These are phyloP conservation scores for Backusella tarrabulga DNA, from an alignment of 192 early-diverging fungal species.

Conservation along the genomic window DNA sequence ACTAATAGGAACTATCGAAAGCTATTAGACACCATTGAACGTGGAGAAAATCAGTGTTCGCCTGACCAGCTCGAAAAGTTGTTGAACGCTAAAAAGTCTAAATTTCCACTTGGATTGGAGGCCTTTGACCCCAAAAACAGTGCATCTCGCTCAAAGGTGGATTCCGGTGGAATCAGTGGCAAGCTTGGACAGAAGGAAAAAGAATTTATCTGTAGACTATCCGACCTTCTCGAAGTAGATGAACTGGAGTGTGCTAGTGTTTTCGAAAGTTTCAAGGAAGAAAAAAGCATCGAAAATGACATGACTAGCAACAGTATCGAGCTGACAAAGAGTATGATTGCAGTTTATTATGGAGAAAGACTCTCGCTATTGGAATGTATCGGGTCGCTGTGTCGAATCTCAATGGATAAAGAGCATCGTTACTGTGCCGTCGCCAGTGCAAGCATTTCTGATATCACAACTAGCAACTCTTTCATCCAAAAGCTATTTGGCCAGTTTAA, in stretches of 20 bases:
- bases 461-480: constrained; percentile 8
- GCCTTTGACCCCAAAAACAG: constrained; percentile 35
- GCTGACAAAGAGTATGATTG: constrained; percentile 1
- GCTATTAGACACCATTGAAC: constrained; percentile 25
- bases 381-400: constrained; percentile 14
- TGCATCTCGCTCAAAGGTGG: constrained; percentile 32
- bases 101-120: constrained; percentile 37
- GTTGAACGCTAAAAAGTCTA: constrained; percentile 29
- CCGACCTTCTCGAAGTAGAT: constrained; percentile 38
- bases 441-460: background rate
- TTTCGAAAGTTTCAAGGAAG: constrained; percentile 20
- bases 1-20: constrained; percentile 23
- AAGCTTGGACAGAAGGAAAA: constrained; percentile 35
- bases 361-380: constrained; percentile 24
- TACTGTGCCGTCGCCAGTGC: constrained; percentile 3
- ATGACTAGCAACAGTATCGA: background rate
- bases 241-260: constrained; percentile 37
- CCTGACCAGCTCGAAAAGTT: constrained; percentile 22
- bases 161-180: constrained; percentile 28
- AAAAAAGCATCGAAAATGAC: background rate
- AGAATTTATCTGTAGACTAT: constrained; percentile 39
- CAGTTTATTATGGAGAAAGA: constrained; percentile 27
- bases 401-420: constrained; percentile 9
- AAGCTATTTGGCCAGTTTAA: constrained; percentile 20
- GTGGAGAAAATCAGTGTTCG: constrained; percentile 19